Conservation (phyloP, 108 stramenopile species). For the Cyclotella baltica region DNA sequence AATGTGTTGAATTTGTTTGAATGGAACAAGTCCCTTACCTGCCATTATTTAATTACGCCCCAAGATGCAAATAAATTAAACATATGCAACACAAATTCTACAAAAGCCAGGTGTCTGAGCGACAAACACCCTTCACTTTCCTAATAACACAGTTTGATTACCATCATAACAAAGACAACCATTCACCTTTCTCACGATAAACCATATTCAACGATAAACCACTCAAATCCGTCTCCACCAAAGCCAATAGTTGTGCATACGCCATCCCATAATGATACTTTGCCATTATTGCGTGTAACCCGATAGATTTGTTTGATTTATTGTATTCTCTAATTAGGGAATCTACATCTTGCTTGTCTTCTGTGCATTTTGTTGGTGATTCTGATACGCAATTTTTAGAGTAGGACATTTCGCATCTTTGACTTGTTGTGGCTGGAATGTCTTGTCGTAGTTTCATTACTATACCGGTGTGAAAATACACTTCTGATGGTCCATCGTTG, state of each 20-base stretch:
- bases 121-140: not conserved
- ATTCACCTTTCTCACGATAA: conserved; percentile 49
- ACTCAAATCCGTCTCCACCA: conserved; percentile 37
- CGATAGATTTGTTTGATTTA: conserved; percentile 13
- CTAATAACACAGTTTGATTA: not conserved
- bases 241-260: conserved; percentile 55
- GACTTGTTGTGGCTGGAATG: conserved; percentile 12
- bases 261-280: conserved; percentile 61
- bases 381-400: conserved; percentile 41
- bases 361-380: conserved; percentile 17
- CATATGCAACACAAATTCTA: no score
- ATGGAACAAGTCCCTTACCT: no score
- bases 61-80: no score
- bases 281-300: conserved; percentile 41
- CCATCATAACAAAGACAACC: not conserved
- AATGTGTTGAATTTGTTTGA: no score
- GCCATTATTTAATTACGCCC: no score
- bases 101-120: no score
- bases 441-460: conserved; percentile 54
- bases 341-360: conserved; percentile 46
- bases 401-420: conserved; percentile 45
- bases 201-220: conserved; percentile 57
- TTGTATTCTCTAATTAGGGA: conserved; percentile 47
- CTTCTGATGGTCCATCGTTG: conserved; percentile 42
- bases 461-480: conserved; percentile 73